Evolutionary conservation across 2,329 filamentous ascomycete species (phyloP).

Genomic region (Penicillium sp.): DNA sequence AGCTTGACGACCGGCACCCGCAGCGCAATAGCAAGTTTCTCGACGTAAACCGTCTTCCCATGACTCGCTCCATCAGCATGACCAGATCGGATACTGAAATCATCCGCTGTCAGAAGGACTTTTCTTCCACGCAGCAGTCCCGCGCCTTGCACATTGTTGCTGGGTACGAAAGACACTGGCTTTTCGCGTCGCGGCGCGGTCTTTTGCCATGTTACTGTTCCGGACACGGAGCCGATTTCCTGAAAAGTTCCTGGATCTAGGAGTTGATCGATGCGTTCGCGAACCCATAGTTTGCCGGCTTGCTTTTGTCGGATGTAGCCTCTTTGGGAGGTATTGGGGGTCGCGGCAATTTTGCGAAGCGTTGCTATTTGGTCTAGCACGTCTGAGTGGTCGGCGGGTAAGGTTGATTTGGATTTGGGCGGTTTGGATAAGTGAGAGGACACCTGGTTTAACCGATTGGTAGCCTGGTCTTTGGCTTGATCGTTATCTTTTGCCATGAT

Average conservation of each 20-base stretch:
- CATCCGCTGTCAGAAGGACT: conserved; percentile 64
- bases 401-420: conserved; percentile 34
- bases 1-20: conserved; percentile 64
- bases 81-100: conserved; percentile 64
- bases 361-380: conserved; percentile 59
- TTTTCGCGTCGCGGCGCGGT: conserved; percentile 37
- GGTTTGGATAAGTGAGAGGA: conserved; percentile 43
- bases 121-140: conserved; percentile 56
- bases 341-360: conserved; percentile 56
- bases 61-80: conserved; percentile 63
- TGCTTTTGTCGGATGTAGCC: conserved; percentile 66
- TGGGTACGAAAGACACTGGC: conserved; percentile 56
- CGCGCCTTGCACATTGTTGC: conserved; percentile 65
- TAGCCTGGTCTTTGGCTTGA: conserved; percentile 31
- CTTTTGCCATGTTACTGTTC: conserved; percentile 61
- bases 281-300: conserved; percentile 66
- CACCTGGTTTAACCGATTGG: conserved; percentile 52
- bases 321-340: conserved; percentile 55
- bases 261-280: conserved; percentile 61
- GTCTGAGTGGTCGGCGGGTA: conserved; percentile 65
- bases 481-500: conserved; percentile 13
- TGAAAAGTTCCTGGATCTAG: conserved; percentile 59
- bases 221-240: conserved; percentile 63
- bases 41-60: conserved; percentile 63
- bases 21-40: conserved; percentile 61